phyloP scores from a whole-genome alignment of 306 rosid species.

The Prunus mume region DNA sequence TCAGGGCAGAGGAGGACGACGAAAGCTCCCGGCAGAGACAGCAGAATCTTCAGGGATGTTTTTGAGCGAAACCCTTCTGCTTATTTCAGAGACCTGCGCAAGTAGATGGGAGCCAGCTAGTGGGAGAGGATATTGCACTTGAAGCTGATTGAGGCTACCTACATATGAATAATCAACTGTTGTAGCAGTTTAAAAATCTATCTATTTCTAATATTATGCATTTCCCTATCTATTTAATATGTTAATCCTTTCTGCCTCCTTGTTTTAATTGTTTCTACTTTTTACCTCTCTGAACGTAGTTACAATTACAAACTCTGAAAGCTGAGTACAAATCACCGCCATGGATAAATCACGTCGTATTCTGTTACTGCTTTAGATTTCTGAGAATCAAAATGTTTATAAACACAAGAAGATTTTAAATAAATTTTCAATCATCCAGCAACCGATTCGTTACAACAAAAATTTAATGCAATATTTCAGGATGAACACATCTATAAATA shows the following conservation, averaged over 20 bases:
- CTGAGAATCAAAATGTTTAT: too few species aligned
- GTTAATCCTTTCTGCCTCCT: not conserved
- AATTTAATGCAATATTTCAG: not conserved
- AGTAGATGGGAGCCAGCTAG: not conserved
- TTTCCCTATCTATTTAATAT: not conserved
- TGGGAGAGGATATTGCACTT: not conserved
- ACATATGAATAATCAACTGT: not conserved
- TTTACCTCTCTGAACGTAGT: too few species aligned
- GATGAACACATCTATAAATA: not conserved
- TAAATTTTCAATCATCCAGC: not conserved
- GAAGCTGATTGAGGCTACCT: not conserved
- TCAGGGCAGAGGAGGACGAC: conserved; percentile 4
- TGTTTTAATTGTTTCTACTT: too few species aligned
- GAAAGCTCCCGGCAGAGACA: conserved; percentile 28
- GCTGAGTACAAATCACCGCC: too few species aligned
- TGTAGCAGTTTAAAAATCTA: too few species aligned
- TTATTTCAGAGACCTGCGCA: conserved; percentile 27
- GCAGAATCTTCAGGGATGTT: conserved; percentile 6
- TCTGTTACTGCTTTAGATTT: too few species aligned
- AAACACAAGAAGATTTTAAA: not conserved
- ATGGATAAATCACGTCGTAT: too few species aligned
- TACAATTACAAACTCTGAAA: too few species aligned
- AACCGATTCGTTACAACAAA: not conserved
- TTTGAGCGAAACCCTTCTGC: conserved; percentile 22
- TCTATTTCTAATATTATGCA: not conserved